phyloP scores from a whole-genome alignment of 2,329 filamentous ascomycete genomes.

The Leptographium procerum region DNA sequence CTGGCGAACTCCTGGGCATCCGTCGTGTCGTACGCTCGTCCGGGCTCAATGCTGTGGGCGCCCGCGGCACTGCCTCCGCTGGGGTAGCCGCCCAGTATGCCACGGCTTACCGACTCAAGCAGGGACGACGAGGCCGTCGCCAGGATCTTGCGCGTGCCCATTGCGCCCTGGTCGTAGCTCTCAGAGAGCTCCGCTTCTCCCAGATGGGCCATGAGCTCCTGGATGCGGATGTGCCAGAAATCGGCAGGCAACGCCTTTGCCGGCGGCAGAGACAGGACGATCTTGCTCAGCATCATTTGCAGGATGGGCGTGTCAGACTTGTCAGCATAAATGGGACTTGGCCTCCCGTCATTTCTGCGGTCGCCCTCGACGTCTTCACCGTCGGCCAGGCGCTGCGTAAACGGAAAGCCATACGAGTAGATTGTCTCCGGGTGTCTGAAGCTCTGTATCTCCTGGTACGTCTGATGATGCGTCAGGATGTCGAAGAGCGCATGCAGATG shows the following conservation, averaged over 20 bases:
- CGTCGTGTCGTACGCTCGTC: constrained; percentile 39
- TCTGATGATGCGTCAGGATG: constrained; percentile 48
- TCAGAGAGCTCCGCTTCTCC: constrained; percentile 62
- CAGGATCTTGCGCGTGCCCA: constrained; percentile 65
- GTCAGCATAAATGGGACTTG: constrained; percentile 14
- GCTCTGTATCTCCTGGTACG: constrained; percentile 56
- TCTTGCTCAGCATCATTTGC: constrained; percentile 54
- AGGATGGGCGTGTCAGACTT: constrained; percentile 51
- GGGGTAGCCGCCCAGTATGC: constrained; percentile 50
- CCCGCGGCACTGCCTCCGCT: neutral
- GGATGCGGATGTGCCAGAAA: constrained; percentile 55
- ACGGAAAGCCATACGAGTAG: constrained; percentile 58
- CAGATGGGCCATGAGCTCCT: constrained; percentile 48
- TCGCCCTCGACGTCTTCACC: neutral
- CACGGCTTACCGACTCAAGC: constrained; percentile 57
- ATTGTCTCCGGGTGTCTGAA: constrained; percentile 59
- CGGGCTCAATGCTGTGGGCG: neutral
- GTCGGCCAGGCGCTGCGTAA: constrained; percentile 23
- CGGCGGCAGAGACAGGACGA: constrained; percentile 55
- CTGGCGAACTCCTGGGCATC: constrained; percentile 48
- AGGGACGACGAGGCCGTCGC: constrained; percentile 60
- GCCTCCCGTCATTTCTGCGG: neutral
- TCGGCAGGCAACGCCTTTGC: constrained; percentile 48
- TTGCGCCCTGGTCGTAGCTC: constrained; percentile 67
- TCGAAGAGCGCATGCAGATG: constrained; percentile 46